Percentiles rank a stretch among this genome's conserved stretches.
Evolutionary conservation across 352 stramenopile species (phyloP).

Genomic region (Phytophthora litchii): DNA sequence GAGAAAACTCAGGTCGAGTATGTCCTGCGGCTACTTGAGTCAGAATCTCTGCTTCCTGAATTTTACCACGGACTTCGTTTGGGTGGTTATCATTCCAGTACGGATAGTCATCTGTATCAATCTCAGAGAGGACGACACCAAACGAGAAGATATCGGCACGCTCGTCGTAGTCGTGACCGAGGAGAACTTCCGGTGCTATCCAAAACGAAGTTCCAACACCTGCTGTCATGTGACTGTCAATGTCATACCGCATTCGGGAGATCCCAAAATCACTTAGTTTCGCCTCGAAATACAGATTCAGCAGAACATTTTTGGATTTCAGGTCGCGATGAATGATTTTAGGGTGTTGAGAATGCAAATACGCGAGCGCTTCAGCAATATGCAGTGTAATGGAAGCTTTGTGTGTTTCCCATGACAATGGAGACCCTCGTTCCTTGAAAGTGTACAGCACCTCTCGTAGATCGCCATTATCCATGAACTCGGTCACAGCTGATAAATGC

Average conservation of each 20-base stretch:
- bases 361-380: slow-evolving; percentile 59
- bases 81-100: slow-evolving; percentile 55
- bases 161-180: slow-evolving; percentile 55
- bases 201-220: slow-evolving; percentile 61
- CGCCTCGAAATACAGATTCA: slow-evolving; percentile 49
- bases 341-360: slow-evolving; percentile 61
- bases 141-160: slow-evolving; percentile 57
- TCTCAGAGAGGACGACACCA: slow-evolving; percentile 53
- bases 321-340: slow-evolving; percentile 59
- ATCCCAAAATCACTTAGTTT: slow-evolving; percentile 80
- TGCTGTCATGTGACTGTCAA: slow-evolving; percentile 58
- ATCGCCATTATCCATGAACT: slow-evolving; percentile 73
- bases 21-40: slow-evolving; percentile 47
- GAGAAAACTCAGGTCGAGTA: slow-evolving; percentile 50
- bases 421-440: slow-evolving; percentile 42
- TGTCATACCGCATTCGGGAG: slow-evolving; percentile 46
- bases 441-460: slow-evolving; percentile 55
- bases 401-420: slow-evolving; percentile 45
- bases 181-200: slow-evolving; percentile 68
- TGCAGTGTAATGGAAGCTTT: slow-evolving; percentile 57
- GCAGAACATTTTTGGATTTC: slow-evolving; percentile 51
- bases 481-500: slow-evolving; percentile 56
- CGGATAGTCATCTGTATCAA: slow-evolving; percentile 60
- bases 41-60: slow-evolving; percentile 59
- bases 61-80: slow-evolving; percentile 29